Evolutionary conservation across 495 filamentous ascomycete genomes (phyloP).

Genomic region (Staphylotrichum longicolle): DNA sequence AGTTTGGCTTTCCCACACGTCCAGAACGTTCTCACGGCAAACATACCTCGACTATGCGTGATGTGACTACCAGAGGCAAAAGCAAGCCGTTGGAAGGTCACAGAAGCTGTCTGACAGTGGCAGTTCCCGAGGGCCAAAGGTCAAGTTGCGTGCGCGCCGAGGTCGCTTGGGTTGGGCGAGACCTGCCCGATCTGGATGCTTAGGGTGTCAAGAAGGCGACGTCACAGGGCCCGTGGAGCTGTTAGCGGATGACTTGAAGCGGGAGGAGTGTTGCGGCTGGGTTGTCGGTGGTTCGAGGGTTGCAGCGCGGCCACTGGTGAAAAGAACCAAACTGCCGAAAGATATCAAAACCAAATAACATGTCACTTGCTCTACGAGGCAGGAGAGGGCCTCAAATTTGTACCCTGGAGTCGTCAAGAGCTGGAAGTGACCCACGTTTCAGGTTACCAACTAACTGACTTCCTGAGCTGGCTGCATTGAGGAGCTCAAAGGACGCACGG

Average conservation of each 20-base stretch:
- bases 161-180: constrained; percentile 1
- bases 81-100: not conserved
- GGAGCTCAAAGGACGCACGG: constrained; percentile 5
- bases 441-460: constrained; percentile 6
- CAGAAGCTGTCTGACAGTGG: not conserved
- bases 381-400: not conserved
- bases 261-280: not conserved
- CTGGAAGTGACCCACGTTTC: not conserved
- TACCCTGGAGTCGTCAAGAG: not conserved
- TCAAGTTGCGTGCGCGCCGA: constrained; percentile 1
- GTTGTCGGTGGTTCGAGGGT: too few species aligned
- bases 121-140: not conserved
- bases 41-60: too few species aligned
- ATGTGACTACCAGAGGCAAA: too few species aligned
- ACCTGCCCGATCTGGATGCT: constrained; percentile 10
- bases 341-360: not conserved
- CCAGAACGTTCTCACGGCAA: too few species aligned
- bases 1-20: too few species aligned
- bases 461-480: too few species aligned
- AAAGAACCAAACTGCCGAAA: too few species aligned
- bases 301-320: too few species aligned
- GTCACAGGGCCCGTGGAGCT: not conserved
- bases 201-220: not conserved
- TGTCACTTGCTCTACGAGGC: not conserved
- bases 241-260: not conserved